Base-by-base conservation (phyloP, 129 eudicot genomes). In the Chrysanthemum lavandulifolium region DNA sequence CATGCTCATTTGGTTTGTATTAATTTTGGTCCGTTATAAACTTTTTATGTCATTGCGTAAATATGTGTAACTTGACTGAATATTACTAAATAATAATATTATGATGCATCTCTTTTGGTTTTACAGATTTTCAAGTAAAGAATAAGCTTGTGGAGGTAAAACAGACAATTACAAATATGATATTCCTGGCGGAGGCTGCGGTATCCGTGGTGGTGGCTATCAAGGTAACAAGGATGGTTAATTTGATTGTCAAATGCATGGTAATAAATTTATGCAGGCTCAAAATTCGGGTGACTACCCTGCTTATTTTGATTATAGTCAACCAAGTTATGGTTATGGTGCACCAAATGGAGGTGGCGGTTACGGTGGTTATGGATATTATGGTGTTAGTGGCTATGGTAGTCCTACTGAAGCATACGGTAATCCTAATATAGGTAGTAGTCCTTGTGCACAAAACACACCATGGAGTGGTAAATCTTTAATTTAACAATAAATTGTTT, bases 111-210 rank as follows among this genome's bases (percentile, higher is more conserved):
- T 23, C 25, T 23, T 23, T 23, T 23, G 25, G 25, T 23, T 23
- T 23, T 23, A 23, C 25, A 23, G 25, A 23, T 23, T 23, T 23
- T 0, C 25, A 23, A 23, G 25, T 23, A 23, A 76, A 79, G 31
- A 78, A 82, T 40, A 86, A 86, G 66, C 80, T 76, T 43, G 88
- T 84, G 64, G 92, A 86, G 82, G 92, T 86, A 23, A 86, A 86
- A 78, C 82, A 86, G 12, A 88, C 92, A 16, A 83, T 84, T 10
- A 88, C 88, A n/a, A 86, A 86, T 63, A 83, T 10, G 88, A 84
- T 7, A 84, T 75, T 18, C 86, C 83, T 60, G 84, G 86, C 1
- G 79, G 82, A 6, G 66, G 71, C 3, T 76, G 71, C 3, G 78
- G 82, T 10, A 73, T 80, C 10, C 57, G 73, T 62, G 75, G 65